Conservation (phyloP, 352 stramenopile species). For the Blastocystis sp. region DNA sequence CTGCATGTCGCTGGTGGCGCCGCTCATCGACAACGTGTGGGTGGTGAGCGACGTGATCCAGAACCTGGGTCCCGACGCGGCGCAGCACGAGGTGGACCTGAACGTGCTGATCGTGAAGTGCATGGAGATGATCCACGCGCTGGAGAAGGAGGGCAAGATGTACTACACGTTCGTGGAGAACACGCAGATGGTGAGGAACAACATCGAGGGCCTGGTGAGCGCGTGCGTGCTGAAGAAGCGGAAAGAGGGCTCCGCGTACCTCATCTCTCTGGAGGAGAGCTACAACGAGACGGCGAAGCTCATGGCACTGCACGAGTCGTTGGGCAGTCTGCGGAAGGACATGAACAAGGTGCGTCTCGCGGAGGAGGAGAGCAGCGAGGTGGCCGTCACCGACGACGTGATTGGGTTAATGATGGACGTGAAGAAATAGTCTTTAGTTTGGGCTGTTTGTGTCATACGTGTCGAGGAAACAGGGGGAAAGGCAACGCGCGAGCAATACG, state of each 20-base stretch:
- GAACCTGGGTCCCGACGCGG: constrained; percentile 7
- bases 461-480: background rate
- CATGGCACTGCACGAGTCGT: constrained; percentile 14
- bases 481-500: background rate
- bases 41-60: constrained; percentile 48
- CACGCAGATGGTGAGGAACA: constrained; percentile 65
- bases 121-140: constrained; percentile 40
- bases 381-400: constrained; percentile 54
- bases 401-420: constrained; percentile 60
- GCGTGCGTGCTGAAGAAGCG: constrained; percentile 54
- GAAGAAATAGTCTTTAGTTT: background rate
- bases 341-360: background rate
- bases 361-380: constrained; percentile 26
- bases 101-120: constrained; percentile 61
- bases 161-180: constrained; percentile 40
- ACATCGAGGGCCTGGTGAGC: constrained; percentile 35
- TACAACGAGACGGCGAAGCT: constrained; percentile 42
- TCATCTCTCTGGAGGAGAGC: constrained; percentile 17
- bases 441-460: too few relatives aligned
- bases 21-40: constrained; percentile 78
- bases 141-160: background rate
- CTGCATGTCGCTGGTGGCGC: constrained; percentile 77
- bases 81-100: constrained; percentile 37
- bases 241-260: background rate
- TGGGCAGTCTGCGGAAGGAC: constrained; percentile 22